These are phyloP conservation scores for Trichoderma asperellum DNA, from an alignment of 2,329 filamentous ascomycete genomes.

Conservation along the genomic window DNA sequence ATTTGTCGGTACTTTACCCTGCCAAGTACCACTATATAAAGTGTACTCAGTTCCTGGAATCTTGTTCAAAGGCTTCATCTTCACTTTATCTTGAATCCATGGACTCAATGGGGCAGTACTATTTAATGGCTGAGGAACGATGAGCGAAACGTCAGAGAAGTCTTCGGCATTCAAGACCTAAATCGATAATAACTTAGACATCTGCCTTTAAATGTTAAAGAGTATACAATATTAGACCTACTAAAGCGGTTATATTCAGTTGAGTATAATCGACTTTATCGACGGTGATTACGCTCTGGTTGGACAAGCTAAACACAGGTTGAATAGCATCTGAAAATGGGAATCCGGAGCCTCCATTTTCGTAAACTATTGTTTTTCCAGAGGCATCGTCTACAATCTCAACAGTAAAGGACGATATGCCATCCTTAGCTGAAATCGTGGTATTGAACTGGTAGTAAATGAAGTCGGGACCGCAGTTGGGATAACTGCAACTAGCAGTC, in stretches of 20 bases:
- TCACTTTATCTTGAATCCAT: not conserved
- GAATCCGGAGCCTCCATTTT: constrained; percentile 4
- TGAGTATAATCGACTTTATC: not conserved
- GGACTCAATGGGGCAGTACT: not conserved
- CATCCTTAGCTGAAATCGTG: not conserved
- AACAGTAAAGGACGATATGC: constrained; percentile 12
- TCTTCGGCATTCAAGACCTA: constrained; percentile 4
- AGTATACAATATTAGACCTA: not conserved
- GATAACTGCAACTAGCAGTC: not conserved
- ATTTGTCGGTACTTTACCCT: not conserved
- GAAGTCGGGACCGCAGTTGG: constrained; percentile 10
- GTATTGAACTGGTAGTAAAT: not conserved
- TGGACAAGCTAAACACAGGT: not conserved
- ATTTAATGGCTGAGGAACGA: not conserved
- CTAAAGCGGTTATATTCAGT: constrained; percentile 1
- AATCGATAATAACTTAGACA: not conserved
- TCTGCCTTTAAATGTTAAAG: not conserved
- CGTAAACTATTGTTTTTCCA: not conserved
- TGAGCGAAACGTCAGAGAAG: not conserved
- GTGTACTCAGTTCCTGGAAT: not conserved
- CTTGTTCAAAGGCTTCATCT: not conserved
- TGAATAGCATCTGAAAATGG: not conserved
- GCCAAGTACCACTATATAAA: not conserved
- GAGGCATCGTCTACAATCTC: not conserved
- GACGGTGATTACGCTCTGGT: not conserved